These are phyloP conservation scores for Hyaloperonospora arabidopsidis DNA, from an alignment of 352 stramenopile genomes.

Conservation along the genomic window DNA sequence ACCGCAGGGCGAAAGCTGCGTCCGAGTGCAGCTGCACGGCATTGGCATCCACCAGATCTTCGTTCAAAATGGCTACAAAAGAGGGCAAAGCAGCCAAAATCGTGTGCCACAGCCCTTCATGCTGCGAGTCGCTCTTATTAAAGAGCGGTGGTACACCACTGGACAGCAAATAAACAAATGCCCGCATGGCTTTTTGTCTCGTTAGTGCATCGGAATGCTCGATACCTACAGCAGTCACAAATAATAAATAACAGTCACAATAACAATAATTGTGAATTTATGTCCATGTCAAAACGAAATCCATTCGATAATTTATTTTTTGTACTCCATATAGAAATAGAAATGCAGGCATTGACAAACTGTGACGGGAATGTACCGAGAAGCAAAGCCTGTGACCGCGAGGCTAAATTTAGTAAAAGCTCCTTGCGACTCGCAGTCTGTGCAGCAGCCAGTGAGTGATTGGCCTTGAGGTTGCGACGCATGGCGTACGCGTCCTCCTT, in stretches of 20 bases:
- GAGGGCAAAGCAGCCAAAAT: conserved; percentile 73
- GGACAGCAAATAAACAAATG: conserved; percentile 81
- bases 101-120: conserved; percentile 70
- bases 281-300: too few species aligned
- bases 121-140: conserved; percentile 76
- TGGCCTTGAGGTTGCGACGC: conserved; percentile 78
- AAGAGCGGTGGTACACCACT: conserved; percentile 80
- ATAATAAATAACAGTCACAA: neutral
- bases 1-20: conserved; percentile 77
- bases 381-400: conserved; percentile 68
- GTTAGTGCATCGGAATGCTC: conserved; percentile 66
- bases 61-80: conserved; percentile 74
- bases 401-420: conserved; percentile 71
- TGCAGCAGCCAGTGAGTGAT: conserved; percentile 40
- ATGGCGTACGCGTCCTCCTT: conserved; percentile 85
- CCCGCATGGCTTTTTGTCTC: conserved; percentile 77
- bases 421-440: conserved; percentile 51
- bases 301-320: too few species aligned
- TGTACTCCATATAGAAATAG: too few species aligned
- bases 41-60: conserved; percentile 49
- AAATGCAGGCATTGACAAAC: neutral
- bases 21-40: conserved; percentile 78
- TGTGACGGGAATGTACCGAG: conserved; percentile 26
- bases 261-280: neutral
- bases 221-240: conserved; percentile 39